These are phyloP conservation scores for Trametes hirsuta DNA, from an alignment of 1,284 basidiomycete species.

Conservation along the genomic window DNA sequence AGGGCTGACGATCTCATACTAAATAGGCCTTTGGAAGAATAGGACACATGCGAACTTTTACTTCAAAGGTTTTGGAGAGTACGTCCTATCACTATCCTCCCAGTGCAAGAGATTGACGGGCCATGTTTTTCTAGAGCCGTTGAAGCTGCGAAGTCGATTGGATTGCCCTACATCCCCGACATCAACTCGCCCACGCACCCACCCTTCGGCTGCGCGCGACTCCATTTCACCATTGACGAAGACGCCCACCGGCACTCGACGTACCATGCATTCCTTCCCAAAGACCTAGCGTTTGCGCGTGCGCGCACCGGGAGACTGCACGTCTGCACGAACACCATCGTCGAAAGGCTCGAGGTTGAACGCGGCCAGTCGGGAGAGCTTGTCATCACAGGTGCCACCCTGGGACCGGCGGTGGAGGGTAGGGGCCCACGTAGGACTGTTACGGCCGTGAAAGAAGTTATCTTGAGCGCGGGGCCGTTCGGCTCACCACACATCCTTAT, in stretches of 20 bases:
- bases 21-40: conserved; percentile 18
- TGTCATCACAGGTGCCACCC: conserved; percentile 15
- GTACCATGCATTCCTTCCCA: conserved; percentile 36
- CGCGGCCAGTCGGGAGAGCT: conserved; percentile 9
- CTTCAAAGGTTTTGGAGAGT: conserved; percentile 21
- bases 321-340: conserved; percentile 35
- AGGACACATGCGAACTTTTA: conserved; percentile 18
- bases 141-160: conserved; percentile 22
- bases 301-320: conserved; percentile 25
- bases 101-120: neutral
- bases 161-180: conserved; percentile 37
- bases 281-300: conserved; percentile 18
- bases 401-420: conserved; percentile 12
- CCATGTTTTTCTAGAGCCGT: conserved; percentile 15
- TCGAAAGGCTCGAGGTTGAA: conserved; percentile 25
- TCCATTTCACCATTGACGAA: conserved; percentile 35
- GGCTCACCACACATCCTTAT: conserved; percentile 46
- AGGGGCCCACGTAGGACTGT: conserved; percentile 14
- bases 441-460: conserved; percentile 29
- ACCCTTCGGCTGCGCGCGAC: conserved; percentile 27
- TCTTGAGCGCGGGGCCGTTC: conserved; percentile 40
- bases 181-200: conserved; percentile 32
- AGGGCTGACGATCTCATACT: neutral
- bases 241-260: conserved; percentile 32
- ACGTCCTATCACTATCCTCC: neutral